phyloP scores from a whole-genome alignment of 805 yeast genomes.

The Spathaspora girioi region DNA sequence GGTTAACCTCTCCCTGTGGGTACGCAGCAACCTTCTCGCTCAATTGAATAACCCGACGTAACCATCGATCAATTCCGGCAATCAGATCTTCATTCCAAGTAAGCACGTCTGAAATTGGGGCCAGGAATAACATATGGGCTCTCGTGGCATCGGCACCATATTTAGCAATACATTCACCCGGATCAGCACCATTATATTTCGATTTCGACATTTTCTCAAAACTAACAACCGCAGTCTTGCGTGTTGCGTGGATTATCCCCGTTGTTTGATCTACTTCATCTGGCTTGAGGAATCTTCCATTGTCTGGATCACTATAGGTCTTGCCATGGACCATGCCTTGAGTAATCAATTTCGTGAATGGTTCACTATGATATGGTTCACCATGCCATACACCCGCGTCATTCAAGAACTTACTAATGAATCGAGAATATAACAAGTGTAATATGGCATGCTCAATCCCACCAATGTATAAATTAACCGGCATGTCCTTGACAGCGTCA shows the following conservation, averaged over 20 bases:
- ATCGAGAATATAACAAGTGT: constrained; percentile 83
- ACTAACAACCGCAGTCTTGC: constrained; percentile 49
- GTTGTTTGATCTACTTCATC: constrained; percentile 57
- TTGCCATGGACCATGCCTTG: constrained; percentile 99
- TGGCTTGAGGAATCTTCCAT: constrained; percentile 74
- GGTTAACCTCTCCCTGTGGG: constrained; percentile 14
- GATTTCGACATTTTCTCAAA: constrained; percentile 97
- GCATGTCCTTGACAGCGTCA: constrained; percentile 45
- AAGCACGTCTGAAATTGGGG: constrained; percentile 77
- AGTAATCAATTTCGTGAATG: constrained; percentile 74
- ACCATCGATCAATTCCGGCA: constrained; percentile 85
- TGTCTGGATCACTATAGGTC: constrained; percentile 69
- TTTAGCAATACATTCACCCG: constrained; percentile 62
- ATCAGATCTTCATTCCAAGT: constrained; percentile 91
- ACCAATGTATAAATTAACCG: constrained; percentile 89
- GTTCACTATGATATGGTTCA: constrained; percentile 60
- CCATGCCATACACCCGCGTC: constrained; percentile 71
- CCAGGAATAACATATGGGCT: constrained; percentile 89
- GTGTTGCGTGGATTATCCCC: constrained; percentile 46
- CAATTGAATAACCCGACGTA: constrained; percentile 50
- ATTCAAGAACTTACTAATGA: constrained; percentile 74
- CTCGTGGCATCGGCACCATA: constrained; percentile 95
- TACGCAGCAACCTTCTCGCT: constrained; percentile 13
- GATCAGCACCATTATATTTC: constrained; percentile 92
- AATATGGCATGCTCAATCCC: constrained; percentile 97